Base-by-base conservation (phyloP, 352 stramenopile genomes). In the Aphanomyces cochlioides region DNA sequence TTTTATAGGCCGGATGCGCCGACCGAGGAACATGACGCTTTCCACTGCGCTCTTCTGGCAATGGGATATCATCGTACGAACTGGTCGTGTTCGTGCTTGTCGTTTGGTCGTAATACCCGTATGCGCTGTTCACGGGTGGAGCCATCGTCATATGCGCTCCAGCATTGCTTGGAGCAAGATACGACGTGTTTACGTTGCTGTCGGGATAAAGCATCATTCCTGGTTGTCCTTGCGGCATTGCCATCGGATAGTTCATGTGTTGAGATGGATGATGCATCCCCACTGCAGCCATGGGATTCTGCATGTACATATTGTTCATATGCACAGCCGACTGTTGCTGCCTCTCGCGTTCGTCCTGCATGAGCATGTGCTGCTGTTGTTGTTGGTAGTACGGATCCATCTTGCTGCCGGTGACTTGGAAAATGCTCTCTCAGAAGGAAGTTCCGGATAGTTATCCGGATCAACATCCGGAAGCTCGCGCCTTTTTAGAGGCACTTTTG, bases 11-110 rank as follows among this genome's bases (percentile, higher is more conserved):
- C 28, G 54, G 15, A 40, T 45, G 43, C 6, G 54, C 54, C 5
- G 78, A 79, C 36, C 75, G 71, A 37, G 79, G 76, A 34, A 78
- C 79, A 56, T 87, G 79, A 21, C 79, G 78, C 69, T 87, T 87
- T 7, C 45, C 43, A 37, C 54, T 3, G 10, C 43, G 54, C 36
- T 37, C 17, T 12, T 19, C 60, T 17, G n/a, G 45, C 17, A 38
- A 12, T n/a, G 43, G 43, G 0, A 28, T 28, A 28, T 28, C 28
- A n/a, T 50, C 43, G 10, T 12, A n/a, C 43, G 17, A 50, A 12
- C 10, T 7, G 21, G 47, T 56, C 28, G 10, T 19, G 19, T 17
- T 41, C 7, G 7, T 13, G 38, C 10, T 17, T 19, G 54, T 37
- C 17, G 28, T 17, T 7, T 47, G 10, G 34, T 54, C 40, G 40